Evolutionary conservation across 768 basidiomycete species (phyloP).

Genomic region (Omphalotus guepiniiformis): DNA sequence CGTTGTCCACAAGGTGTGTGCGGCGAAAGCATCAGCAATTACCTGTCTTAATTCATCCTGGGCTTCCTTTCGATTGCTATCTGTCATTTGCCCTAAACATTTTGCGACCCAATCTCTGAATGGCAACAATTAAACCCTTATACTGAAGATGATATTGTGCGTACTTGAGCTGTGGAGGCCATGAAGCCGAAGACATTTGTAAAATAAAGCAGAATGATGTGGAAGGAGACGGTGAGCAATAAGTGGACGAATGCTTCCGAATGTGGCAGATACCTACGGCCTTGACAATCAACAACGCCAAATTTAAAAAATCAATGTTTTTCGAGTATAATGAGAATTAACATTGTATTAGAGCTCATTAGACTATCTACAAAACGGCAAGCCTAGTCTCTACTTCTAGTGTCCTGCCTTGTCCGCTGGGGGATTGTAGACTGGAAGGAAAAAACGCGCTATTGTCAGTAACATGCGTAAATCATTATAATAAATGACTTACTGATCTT

Average conservation of each 20-base stretch:
- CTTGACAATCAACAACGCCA: neutral
- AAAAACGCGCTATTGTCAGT: constrained; percentile 7
- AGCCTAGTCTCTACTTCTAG: constrained; percentile 32
- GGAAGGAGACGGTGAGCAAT: neutral
- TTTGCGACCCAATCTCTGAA: constrained; percentile 91
- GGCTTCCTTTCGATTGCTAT: constrained; percentile 80
- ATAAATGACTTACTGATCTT: constrained; percentile 67
- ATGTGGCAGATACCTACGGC: neutral
- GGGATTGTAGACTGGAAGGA: constrained; percentile 52
- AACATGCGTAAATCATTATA: neutral
- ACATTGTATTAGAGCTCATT: constrained; percentile 9
- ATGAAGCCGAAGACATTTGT: constrained; percentile 70
- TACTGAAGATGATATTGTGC: constrained; percentile 11
- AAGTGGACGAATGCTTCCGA: neutral
- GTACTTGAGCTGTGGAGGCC: constrained; percentile 79
- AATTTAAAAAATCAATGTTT: too few relatives aligned
- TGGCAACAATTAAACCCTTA: neutral
- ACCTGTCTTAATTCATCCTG: constrained; percentile 94
- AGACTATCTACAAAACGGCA: constrained; percentile 12
- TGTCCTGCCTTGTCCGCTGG: constrained; percentile 49
- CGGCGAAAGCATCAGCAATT: constrained; percentile 88
- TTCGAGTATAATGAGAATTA: too few relatives aligned
- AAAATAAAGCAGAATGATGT: neutral
- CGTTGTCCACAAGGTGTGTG: constrained; percentile 85
- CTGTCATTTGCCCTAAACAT: constrained; percentile 88